phyloP scores from a whole-genome alignment of 768 basidiomycete species.

The Lentinus brumalis region DNA sequence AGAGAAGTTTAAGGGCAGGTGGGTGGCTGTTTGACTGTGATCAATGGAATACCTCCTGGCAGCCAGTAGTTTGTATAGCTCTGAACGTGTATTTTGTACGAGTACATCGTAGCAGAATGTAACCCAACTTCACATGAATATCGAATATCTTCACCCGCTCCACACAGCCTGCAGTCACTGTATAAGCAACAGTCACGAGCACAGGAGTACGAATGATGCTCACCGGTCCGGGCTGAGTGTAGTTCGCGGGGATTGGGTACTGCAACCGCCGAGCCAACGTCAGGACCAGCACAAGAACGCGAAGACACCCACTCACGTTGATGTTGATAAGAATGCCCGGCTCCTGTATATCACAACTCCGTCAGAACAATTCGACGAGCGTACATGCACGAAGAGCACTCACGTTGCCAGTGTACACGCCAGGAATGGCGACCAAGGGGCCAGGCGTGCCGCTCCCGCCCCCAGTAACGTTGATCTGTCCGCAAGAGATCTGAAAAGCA shows the following conservation, averaged over 20 bases:
- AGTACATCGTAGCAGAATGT: no score
- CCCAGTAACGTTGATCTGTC: constrained; percentile 36
- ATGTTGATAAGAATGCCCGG: constrained; percentile 18
- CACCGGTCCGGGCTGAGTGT: constrained; percentile 12
- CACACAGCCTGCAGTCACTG: not conserved
- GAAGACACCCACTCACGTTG: constrained; percentile 2
- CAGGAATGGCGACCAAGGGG: constrained; percentile 36
- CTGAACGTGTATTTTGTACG: no score
- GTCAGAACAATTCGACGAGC: not conserved
- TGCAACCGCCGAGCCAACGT: not conserved
- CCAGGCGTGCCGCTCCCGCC: constrained; percentile 36
- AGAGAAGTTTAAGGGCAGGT: constrained; percentile 4
- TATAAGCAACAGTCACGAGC: not conserved
- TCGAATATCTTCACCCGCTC: not conserved
- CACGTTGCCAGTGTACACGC: constrained; percentile 34
- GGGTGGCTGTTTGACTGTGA: constrained; percentile 2
- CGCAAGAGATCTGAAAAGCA: constrained; percentile 29
- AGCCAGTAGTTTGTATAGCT: no score
- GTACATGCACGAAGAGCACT: not conserved
- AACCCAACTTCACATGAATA: no score
- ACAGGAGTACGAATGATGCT: not conserved
- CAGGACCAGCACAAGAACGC: not conserved
- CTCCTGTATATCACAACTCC: not conserved
- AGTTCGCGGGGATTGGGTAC: constrained; percentile 17
- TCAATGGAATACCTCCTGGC: no score